Evolutionary conservation across 1,284 basidiomycete species (phyloP), one percentile per base, ranked within the genome.

Genomic region (Hemileia vastatrix): DNA sequence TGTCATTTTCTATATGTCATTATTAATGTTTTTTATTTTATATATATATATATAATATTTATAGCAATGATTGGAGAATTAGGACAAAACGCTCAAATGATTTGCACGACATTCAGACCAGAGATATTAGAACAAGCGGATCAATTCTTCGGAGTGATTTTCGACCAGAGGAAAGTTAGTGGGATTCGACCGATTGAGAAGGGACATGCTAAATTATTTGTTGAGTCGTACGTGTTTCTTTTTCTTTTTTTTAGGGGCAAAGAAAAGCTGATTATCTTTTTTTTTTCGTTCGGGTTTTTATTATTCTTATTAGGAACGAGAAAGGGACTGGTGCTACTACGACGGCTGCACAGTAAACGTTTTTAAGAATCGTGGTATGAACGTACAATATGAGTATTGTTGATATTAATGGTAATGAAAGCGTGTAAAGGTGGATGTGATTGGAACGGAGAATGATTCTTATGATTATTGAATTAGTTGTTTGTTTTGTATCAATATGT

Each of bases 61-160:
- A 21, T 32, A 62, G 59, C 86, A 6, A 97, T 98, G 93, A 97
- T 99, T 67, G 85, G 90, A 73, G 86, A 88, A 23, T 81, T 98
- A 15, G 83, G 91, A 0, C 79, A 83, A 4, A 86, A 84, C 1
- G 94, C 90, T 0, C 95, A 99, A 76, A 98, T 98, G 77, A 95
- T 99, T 76, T 94, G 90, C 27, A 99, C 95, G 1, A 99, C 95
- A 1, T 99, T 99, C 83, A 82, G 94, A 63, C 88, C 92, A 0
- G 95, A 99, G 78, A 91, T 98, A 88, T 81, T 97, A 64, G 87
- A 88, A 6, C 86, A 88, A 1, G 92, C 93, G 0, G 90, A 95
- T 76, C 90, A 93, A 73, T 95, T 93, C 76, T 97, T 96, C 68
- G 95, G 95, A n/a, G 95, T 99, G n/a, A 80, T 95, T 66, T 98